Evolutionary conservation across 352 stramenopile species (phyloP).

Genomic region (Globisporangium spiculum): DNA sequence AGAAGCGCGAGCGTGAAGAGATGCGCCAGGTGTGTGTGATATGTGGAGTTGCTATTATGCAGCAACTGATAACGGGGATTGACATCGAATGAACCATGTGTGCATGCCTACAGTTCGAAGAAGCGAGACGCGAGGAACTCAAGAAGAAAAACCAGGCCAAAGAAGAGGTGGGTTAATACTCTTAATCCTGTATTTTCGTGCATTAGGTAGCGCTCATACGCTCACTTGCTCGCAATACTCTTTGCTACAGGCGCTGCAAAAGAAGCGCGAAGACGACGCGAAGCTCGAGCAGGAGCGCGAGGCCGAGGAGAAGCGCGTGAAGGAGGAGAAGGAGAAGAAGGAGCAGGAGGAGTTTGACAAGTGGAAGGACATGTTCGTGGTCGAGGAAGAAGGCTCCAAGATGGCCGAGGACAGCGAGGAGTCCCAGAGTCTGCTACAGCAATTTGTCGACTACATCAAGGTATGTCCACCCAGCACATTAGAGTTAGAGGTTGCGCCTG

Average conservation of each 20-base stretch:
- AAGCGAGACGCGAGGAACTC: conserved; percentile 59
- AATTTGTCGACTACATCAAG: conserved; percentile 77
- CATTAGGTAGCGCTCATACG: not conserved
- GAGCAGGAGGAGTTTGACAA: conserved; percentile 75
- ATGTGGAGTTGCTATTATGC: not conserved
- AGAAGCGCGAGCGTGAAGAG: conserved; percentile 71
- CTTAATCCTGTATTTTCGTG: not conserved
- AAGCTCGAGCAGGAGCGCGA: conserved; percentile 44
- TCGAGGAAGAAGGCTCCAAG: conserved; percentile 64
- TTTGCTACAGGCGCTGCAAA: conserved; percentile 28
- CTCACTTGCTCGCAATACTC: too few species aligned
- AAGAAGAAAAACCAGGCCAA: conserved; percentile 53
- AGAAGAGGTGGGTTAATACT: conserved; percentile 30
- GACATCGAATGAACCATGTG: too few species aligned
- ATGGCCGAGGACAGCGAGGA: conserved; percentile 53
- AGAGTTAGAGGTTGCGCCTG: not conserved
- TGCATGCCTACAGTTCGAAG: conserved; percentile 48
- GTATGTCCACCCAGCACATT: conserved; percentile 8
- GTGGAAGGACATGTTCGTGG: conserved; percentile 74
- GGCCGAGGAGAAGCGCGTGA: conserved; percentile 38
- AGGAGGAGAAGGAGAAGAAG: conserved; percentile 54
- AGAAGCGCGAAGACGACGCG: conserved; percentile 58
- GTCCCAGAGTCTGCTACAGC: conserved; percentile 55
- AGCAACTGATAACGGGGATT: too few species aligned
- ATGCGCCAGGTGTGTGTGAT: conserved; percentile 46